Conservation (phyloP, 1,284 basidiomycete species). For the Stygiomarasmius scandens region DNA sequence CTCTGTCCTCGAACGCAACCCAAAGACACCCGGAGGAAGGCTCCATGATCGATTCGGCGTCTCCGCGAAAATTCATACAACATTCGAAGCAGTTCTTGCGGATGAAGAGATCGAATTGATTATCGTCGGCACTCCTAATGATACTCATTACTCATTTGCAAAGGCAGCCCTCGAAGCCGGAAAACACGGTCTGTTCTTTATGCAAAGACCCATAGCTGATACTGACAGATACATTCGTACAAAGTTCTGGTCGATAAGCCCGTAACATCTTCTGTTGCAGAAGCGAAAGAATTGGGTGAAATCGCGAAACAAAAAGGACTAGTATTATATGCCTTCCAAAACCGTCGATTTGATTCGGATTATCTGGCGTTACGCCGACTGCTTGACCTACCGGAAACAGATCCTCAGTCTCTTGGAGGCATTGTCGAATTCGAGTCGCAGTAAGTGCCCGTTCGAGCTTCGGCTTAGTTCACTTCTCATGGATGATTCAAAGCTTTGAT, state of each 20-base stretch:
- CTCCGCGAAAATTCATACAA: constrained; percentile 52
- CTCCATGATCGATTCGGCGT: constrained; percentile 64
- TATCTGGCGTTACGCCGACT: constrained; percentile 76
- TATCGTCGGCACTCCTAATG: constrained; percentile 78
- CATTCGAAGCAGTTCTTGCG: constrained; percentile 56
- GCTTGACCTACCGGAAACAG: constrained; percentile 53
- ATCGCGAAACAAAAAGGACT: constrained; percentile 69
- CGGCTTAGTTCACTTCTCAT: neutral
- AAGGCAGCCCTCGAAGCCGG: constrained; percentile 69
- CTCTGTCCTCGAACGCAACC: constrained; percentile 68
- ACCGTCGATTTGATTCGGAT: constrained; percentile 83
- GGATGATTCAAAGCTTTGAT: constrained; percentile 58
- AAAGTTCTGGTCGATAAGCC: constrained; percentile 87
- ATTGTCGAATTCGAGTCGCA: constrained; percentile 78
- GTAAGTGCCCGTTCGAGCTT: constrained; percentile 38
- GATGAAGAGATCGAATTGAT: constrained; percentile 69
- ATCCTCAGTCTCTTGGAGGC: constrained; percentile 59
- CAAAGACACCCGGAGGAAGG: constrained; percentile 59
- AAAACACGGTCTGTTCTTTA: constrained; percentile 65
- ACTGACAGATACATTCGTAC: neutral
- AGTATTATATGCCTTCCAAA: constrained; percentile 80
- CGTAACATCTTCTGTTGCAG: constrained; percentile 63
- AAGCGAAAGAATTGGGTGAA: constrained; percentile 69
- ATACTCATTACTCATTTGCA: constrained; percentile 77
- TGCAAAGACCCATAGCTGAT: too few relatives aligned